Evolutionary conservation across 176 grass and related monocot genomes (phyloP).

Genomic region (Tillandsia leiboldiana): DNA sequence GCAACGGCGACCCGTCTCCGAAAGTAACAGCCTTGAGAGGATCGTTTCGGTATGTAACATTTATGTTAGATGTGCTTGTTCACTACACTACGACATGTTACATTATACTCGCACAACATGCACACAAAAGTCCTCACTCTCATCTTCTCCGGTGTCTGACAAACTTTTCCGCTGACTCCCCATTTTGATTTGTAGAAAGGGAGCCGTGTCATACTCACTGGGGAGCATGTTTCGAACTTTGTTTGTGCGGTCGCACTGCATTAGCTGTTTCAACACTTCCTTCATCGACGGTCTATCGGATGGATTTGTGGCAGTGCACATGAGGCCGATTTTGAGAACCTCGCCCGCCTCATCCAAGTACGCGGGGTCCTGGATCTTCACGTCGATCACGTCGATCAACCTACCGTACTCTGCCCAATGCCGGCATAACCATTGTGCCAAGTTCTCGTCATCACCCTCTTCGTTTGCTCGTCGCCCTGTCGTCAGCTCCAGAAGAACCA

Average conservation of each 20-base stretch:
- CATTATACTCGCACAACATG: neutral
- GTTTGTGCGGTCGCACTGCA: neutral
- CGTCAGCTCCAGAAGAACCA: slow-evolving; percentile 50
- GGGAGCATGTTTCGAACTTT: neutral
- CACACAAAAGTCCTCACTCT: neutral
- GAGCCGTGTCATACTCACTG: neutral
- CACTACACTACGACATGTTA: too few species aligned
- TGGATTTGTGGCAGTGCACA: slow-evolving; percentile 28
- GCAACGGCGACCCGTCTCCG: slow-evolving; percentile 56
- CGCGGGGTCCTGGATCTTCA: slow-evolving; percentile 10
- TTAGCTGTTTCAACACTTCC: slow-evolving; percentile 28
- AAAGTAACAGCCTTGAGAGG: slow-evolving; percentile 76
- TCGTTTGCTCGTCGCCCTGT: slow-evolving; percentile 23
- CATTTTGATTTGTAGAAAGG: slow-evolving; percentile 15
- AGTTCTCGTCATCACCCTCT: slow-evolving; percentile 31
- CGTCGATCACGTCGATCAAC: slow-evolving; percentile 15
- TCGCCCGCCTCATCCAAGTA: slow-evolving; percentile 26
- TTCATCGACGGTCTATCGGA: slow-evolving; percentile 38
- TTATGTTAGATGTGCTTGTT: too few species aligned
- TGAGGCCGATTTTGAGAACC: slow-evolving; percentile 37
- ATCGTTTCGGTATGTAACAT: slow-evolving; percentile 34
- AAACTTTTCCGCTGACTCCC: slow-evolving; percentile 9
- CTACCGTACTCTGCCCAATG: slow-evolving; percentile 1
- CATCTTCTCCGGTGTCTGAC: slow-evolving; percentile 16
- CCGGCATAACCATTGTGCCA: slow-evolving; percentile 28